phyloP scores from a whole-genome alignment of 495 filamentous ascomycete species.

The Xylaria palmicola region DNA sequence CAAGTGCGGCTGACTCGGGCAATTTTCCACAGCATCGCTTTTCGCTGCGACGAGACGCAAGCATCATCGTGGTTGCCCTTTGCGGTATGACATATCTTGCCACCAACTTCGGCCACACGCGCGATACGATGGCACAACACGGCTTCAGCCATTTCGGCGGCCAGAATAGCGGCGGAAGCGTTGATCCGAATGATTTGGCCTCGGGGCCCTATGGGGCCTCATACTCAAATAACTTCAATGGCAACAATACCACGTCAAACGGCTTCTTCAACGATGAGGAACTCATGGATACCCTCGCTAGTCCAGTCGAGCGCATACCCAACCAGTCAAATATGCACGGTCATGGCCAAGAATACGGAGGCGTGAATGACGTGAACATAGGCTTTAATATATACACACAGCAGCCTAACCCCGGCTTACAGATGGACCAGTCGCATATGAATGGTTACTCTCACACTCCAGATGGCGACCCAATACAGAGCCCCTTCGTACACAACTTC shows the following conservation, averaged over 20 bases:
- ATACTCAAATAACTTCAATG: constrained; percentile 44
- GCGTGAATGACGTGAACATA: constrained; percentile 49
- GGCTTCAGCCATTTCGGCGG: constrained; percentile 62
- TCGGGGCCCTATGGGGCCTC: constrained; percentile 52
- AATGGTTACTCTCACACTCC: constrained; percentile 83
- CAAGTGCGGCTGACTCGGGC: constrained; percentile 31
- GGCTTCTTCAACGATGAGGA: constrained; percentile 63
- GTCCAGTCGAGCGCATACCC: constrained; percentile 43
- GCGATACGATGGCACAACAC: constrained; percentile 55
- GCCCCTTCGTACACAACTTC: constrained; percentile 78
- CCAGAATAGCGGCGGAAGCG: constrained; percentile 58
- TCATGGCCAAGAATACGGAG: constrained; percentile 49
- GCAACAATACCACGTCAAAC: constrained; percentile 35
- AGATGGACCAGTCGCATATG: constrained; percentile 55
- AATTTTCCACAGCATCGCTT: constrained; percentile 26
- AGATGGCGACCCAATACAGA: constrained; percentile 82
- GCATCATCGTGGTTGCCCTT: constrained; percentile 7
- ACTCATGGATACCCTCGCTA: constrained; percentile 56
- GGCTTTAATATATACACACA: constrained; percentile 45
- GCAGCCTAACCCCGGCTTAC: constrained; percentile 39
- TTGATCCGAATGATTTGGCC: constrained; percentile 84
- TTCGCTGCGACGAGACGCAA: constrained; percentile 8
- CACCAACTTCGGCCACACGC: constrained; percentile 11
- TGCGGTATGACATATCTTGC: constrained; percentile 16
- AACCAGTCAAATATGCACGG: constrained; percentile 46